Evolutionary conservation across 2,329 filamentous ascomycete species (phyloP).

Genomic region (Phialocephala subalpina): DNA sequence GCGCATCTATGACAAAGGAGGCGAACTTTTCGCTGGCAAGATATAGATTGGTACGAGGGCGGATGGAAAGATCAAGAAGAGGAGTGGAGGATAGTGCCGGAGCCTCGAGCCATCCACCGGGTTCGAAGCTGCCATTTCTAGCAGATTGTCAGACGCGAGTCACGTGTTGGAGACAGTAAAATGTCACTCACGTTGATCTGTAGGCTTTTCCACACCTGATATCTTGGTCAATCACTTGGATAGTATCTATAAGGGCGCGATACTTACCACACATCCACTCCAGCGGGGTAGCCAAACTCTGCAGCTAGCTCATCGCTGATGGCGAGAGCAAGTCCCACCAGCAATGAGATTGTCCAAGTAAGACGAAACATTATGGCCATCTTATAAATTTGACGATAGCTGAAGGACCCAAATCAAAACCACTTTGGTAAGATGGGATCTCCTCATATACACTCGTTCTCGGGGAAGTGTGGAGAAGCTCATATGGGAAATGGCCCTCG

Average conservation of each 20-base stretch:
- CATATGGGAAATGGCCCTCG: neutral
- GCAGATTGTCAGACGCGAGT: constrained; percentile 4
- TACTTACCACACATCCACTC: constrained; percentile 53
- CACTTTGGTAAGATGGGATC: neutral
- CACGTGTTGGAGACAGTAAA: neutral
- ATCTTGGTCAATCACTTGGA: neutral
- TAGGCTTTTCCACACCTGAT: constrained; percentile 53
- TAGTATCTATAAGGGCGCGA: neutral
- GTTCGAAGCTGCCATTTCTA: constrained; percentile 55
- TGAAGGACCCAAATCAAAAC: neutral
- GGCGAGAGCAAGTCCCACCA: constrained; percentile 14
- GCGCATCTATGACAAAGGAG: constrained; percentile 52
- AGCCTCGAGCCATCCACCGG: constrained; percentile 52
- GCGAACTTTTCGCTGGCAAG: constrained; percentile 47
- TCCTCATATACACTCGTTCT: constrained; percentile 16
- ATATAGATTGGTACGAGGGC: constrained; percentile 55
- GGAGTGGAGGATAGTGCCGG: constrained; percentile 46
- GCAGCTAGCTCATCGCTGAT: constrained; percentile 31
- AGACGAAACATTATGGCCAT: constrained; percentile 12
- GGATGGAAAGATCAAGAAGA: constrained; percentile 50
- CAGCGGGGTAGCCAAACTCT: constrained; percentile 48
- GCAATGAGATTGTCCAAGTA: neutral
- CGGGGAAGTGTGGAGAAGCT: neutral
- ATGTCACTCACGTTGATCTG: constrained; percentile 43
- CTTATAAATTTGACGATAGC: neutral